Conservation (phyloP, 257 asterid genomes). For the Solanum virginianum region DNA sequence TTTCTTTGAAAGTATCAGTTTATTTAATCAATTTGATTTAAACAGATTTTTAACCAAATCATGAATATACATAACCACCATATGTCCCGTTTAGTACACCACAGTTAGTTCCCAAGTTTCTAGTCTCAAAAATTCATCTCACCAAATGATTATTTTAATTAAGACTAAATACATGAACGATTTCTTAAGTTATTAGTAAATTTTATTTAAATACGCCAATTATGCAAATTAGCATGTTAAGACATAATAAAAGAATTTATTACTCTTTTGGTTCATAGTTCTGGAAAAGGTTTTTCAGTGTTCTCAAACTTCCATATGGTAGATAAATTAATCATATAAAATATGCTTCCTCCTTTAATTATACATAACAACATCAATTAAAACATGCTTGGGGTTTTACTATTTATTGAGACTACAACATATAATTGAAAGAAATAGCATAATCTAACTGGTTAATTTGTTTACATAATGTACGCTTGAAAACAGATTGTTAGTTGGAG, state of each 20-base stretch:
- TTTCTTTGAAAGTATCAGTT: no score
- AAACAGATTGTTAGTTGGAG: background rate
- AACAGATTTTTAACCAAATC: no score
- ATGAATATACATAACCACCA: no score
- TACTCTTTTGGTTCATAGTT: no score
- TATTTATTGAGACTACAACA: background rate
- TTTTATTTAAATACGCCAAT: background rate
- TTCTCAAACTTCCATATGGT: background rate
- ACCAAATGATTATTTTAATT: background rate
- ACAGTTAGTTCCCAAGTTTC: slow-evolving; percentile 1
- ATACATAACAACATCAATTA: background rate
- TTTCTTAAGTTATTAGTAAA: no score
- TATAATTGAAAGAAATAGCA: background rate
- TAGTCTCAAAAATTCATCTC: background rate
- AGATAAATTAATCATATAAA: background rate
- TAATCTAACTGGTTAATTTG: background rate
- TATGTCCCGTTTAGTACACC: background rate
- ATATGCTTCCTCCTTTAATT: background rate
- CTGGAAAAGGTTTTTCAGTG: no score
- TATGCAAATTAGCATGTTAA: no score
- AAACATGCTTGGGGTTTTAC: background rate
- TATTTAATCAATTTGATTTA: no score
- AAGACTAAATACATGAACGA: background rate
- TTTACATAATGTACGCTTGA: background rate
- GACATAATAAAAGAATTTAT: no score